Evolutionary conservation across 345 rosid species (phyloP), one percentile per base, ranked within the genome.

Genomic region (Triadica sebifera): DNA sequence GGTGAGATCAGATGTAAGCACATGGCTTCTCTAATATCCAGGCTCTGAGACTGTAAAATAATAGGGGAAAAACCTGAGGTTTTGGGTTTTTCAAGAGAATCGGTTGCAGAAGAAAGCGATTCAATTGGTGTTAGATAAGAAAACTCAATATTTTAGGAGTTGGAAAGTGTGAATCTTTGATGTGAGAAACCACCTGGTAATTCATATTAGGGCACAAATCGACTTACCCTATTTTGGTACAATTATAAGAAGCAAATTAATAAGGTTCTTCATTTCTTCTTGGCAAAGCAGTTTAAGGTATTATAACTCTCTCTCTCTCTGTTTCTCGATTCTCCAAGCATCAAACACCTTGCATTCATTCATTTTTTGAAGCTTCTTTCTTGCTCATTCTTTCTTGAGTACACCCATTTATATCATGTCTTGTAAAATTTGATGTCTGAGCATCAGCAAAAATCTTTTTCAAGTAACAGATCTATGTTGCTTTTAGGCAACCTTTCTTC

Each of bases 1-100:
- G 87, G 79, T 81, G 86, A 86, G 81, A 81, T 76, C 86, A 80
- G 87, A 78, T 74, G 79, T 75, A 16, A 66, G 86, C 91, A 87
- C 91, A 87, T 86, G 91, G 80, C 82, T 84, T 73, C 85, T 81
- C 88, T 65, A 47, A 79, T 81, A 77, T 74, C 87, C 86, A 84
- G 80, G 91, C 83, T 72, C 78, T 78, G 81, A 78, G 70, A 75
- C 77, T 64, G 82, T 77, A 82, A 61, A 73, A 60, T 49, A 41
- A 53, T 29, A 67, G 9, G 77, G 43, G 65, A 0, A 73, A 67
- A 73, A 74, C 66, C 70, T 61, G 64, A 70, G 74, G 77, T 72
- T 85, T 78, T 79, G 80, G 60, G 72, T 49, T 78, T 69, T 69
- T 77, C 84, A 80, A 81, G 84, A 80, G 86, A 84, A 84, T 78